Conservation (phyloP, 306 rosid genomes). For the Prunus davidiana region DNA sequence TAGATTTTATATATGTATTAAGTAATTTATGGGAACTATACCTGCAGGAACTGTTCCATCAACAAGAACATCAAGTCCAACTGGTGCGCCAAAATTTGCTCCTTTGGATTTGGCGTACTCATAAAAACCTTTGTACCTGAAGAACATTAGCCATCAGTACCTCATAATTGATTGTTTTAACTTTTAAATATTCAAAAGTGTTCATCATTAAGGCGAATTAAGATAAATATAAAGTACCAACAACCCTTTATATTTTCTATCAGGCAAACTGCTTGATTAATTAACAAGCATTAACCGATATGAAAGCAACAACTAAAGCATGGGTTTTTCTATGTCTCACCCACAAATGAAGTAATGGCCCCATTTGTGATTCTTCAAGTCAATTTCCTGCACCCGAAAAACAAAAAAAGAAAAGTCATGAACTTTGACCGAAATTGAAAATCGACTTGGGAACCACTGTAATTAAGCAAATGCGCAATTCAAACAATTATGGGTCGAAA, state of each 20-base stretch:
- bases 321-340: slow-evolving; percentile 41
- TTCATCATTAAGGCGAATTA: too few relatives aligned
- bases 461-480: background rate
- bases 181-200: background rate
- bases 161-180: background rate
- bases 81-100: slow-evolving; percentile 48
- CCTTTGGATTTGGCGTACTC: slow-evolving; percentile 70
- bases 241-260: background rate
- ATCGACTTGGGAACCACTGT: background rate
- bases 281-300: background rate
- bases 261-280: background rate
- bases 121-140: slow-evolving; percentile 87
- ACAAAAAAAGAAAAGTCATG: background rate
- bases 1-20: background rate
- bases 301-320: background rate
- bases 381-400: slow-evolving; percentile 53
- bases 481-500: background rate
- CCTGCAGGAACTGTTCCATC: slow-evolving; percentile 98
- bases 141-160: slow-evolving; percentile 19
- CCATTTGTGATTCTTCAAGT: slow-evolving; percentile 93
- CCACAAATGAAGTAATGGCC: slow-evolving; percentile 97
- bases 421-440: background rate
- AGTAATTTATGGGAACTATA: slow-evolving; percentile 18
- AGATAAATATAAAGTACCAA: background rate
- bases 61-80: slow-evolving; percentile 85